Evolutionary conservation across 2,329 filamentous ascomycete species (phyloP), one percentile per base, ranked within the genome.

Genomic region (Nemania diffusa): DNA sequence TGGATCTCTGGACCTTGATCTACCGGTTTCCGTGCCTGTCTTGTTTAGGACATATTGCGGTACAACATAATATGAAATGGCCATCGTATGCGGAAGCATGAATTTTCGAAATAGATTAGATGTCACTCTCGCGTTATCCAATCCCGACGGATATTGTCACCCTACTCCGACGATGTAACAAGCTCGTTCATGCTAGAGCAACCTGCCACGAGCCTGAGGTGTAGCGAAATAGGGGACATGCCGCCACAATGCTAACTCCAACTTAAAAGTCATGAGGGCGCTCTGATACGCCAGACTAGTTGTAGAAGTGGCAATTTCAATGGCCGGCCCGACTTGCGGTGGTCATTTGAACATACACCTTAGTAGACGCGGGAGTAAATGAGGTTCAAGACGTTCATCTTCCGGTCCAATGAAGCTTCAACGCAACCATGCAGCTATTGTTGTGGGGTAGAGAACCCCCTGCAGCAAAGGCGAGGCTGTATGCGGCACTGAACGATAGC

Each of bases 61-160:
- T 64, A 69, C 62, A 34, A 42, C 26, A 11, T 46, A 37, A 57
- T 52, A 53, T 52, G 27, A 34, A 46, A 24, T 60, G 13, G 27
- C 44, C 32, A 34, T 44, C 20, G 26, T 55, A 63, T 57, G 22
- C 65, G 57, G 56, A 65, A 42, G 58, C 51, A 65, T 64, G 34
- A 64, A 46, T 65, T 63, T 62, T 57, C 44, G 48, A 50, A 72
- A 71, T 73, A 74, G 40, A 74, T 75, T 74, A 69, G 69, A 68
- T 62, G 56, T 46, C 64, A 67, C 64, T 64, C 57, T 71, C 67
- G 51, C 51, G 67, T 65, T 42, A 64, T 56, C 57, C 63, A 68
- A 59, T 63, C 53, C 66, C 64, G 69, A 61, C 62, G 68, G 66
- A 15, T 68, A 72, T 70, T 68, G 60, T 64, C 57, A 62, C 52